A percentile compares a stretch with the other conserved stretches of the same genome.
Conservation (phyloP, 768 basidiomycete genomes). For the Lactarius sanguifluus region DNA sequence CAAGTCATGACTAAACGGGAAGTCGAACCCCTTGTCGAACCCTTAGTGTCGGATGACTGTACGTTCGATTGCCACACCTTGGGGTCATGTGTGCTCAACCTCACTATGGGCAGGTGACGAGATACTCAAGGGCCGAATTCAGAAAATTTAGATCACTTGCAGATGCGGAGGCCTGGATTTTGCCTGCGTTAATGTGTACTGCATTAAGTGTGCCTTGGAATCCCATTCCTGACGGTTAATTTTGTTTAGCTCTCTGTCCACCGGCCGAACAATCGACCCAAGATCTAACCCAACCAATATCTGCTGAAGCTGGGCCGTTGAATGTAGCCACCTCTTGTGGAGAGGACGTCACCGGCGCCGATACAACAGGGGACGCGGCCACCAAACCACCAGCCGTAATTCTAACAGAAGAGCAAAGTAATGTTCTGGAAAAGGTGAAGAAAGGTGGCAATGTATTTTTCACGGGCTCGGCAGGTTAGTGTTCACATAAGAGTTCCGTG, state of each 20-base stretch:
- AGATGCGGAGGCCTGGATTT: conserved; percentile 56
- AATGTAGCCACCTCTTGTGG: background rate
- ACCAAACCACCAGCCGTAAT: conserved; percentile 29
- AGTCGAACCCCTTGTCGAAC: background rate
- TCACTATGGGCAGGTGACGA: conserved; percentile 43
- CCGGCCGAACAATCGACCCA: background rate
- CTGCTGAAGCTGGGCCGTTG: background rate
- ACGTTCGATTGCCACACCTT: background rate
- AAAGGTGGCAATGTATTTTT: conserved; percentile 73
- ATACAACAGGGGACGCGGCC: background rate
- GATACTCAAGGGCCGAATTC: conserved; percentile 52
- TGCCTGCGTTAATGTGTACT: background rate
- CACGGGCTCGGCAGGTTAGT: conserved; percentile 77
- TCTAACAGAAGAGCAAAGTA: conserved; percentile 54
- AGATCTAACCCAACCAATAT: background rate
- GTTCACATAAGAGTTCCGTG: background rate
- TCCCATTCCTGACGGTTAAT: background rate
- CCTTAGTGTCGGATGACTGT: background rate
- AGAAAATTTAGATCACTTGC: conserved; percentile 49
- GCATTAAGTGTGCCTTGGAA: conserved; percentile 2
- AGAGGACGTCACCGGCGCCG: background rate
- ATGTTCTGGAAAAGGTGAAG: conserved; percentile 53
- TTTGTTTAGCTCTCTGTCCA: background rate
- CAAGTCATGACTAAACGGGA: background rate
- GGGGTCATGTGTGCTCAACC: background rate